phyloP scores from a whole-genome alignment of 352 stramenopile species.

The Pilasporangium apinafurcum region DNA sequence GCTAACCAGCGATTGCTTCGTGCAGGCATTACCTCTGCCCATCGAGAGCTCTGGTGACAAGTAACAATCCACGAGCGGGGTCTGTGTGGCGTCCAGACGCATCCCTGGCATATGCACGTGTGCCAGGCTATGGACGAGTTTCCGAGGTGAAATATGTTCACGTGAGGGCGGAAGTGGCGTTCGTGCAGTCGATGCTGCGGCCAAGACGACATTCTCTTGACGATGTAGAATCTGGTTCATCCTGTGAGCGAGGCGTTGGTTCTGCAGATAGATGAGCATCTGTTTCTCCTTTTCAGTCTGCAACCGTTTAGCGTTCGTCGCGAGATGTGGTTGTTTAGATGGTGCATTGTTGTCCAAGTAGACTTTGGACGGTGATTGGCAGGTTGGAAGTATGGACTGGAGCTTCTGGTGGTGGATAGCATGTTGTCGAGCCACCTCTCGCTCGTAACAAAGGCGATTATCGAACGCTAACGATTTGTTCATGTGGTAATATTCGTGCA shows the following conservation, averaged over 20 bases:
- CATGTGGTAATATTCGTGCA: no score
- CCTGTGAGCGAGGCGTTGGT: constrained; percentile 60
- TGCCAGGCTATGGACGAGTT: constrained; percentile 35
- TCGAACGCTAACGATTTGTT: constrained; percentile 75
- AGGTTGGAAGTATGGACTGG: constrained; percentile 48
- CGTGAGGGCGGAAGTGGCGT: constrained; percentile 1
- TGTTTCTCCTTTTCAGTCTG: constrained; percentile 61
- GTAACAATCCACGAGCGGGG: constrained; percentile 68
- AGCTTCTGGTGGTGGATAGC: constrained; percentile 63
- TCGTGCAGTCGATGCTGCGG: constrained; percentile 13
- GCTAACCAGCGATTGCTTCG: constrained; percentile 62
- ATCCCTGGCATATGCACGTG: constrained; percentile 65
- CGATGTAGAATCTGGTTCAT: constrained; percentile 69
- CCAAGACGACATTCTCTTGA: constrained; percentile 53
- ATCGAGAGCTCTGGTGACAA: constrained; percentile 58
- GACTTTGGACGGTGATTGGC: constrained; percentile 46
- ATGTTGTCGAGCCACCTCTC: constrained; percentile 55
- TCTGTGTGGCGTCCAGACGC: constrained; percentile 57
- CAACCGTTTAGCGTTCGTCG: constrained; percentile 47
- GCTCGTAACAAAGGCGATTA: constrained; percentile 80
- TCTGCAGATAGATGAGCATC: constrained; percentile 55
- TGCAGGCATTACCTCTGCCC: constrained; percentile 56
- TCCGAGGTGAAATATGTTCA: constrained; percentile 12
- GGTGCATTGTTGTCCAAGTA: constrained; percentile 59
- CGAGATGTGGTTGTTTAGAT: constrained; percentile 29